Conservation (phyloP, 495 filamentous ascomycete genomes). For the Xylaria castorea region DNA sequence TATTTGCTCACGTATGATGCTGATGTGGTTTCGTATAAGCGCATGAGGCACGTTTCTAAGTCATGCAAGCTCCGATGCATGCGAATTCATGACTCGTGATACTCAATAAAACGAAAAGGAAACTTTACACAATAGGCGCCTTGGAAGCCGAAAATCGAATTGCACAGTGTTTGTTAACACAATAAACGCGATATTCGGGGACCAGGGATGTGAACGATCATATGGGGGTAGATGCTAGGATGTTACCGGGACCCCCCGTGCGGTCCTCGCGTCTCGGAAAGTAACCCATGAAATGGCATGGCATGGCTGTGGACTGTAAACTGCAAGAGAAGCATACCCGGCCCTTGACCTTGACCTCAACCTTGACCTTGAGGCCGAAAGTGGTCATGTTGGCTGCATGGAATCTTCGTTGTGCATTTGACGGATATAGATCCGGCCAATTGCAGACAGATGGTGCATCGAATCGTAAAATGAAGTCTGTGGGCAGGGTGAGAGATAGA, state of each 20-base stretch:
- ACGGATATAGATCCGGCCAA: slow-evolving; percentile 5
- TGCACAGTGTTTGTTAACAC: background rate
- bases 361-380: slow-evolving; percentile 20
- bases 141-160: background rate
- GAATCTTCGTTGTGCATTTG: background rate
- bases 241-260: background rate
- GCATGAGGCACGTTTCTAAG: background rate
- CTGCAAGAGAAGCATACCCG: slow-evolving; percentile 15
- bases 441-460: background rate
- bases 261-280: slow-evolving; percentile 16
- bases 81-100: slow-evolving; percentile 1
- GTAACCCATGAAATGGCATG: slow-evolving; percentile 9
- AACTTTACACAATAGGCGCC: background rate
- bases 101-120: background rate
- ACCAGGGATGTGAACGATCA: slow-evolving; percentile 3
- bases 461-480: background rate
- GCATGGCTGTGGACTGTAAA: slow-evolving; percentile 14
- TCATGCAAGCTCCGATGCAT: background rate
- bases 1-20: background rate
- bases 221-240: slow-evolving; percentile 13
- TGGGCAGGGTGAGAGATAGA: background rate
- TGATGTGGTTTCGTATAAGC: background rate
- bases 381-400: slow-evolving; percentile 15
- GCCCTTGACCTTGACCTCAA: slow-evolving; percentile 10
- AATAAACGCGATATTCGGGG: background rate